Evolutionary conservation across 257 asterid genomes (phyloP), one percentile per base, ranked within the genome.

Genomic region (Verbascum thapsus): DNA sequence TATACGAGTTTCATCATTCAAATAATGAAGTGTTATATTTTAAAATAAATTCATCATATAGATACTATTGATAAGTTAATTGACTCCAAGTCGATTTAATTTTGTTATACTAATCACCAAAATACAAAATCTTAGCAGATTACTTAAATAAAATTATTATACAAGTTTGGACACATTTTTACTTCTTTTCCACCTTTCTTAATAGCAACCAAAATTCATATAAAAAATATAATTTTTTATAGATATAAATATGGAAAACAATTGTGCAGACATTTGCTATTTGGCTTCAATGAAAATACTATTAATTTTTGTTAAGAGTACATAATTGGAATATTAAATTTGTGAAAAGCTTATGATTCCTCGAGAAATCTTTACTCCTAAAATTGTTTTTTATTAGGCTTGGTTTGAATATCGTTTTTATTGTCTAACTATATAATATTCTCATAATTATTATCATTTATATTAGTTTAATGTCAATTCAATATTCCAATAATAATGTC

Each of bases 371-470:
- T 18, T 58, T 60, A 13, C 8, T 37, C 37, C 1, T 8, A 8
- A 13, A 53, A 47, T 13, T 8, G 44, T 7, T 8, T 43, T n/a
- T 64, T 49, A 55, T 57, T 61, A 6, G 72, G 70, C 39, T 18
- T 61, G 70, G 37, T 37, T 57, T 43, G 52, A 58, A 59, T 65
- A 68, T 41, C 68, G 5, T 50, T 32, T 26, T 50, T 26, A 12
- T 61, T 52, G 73, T 50, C 19, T 22, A 35, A n/a, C 55, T 30
- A 54, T 48, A 57, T 53, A 45, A 58, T 63, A 76, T 76, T 53
- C 69, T 49, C 67, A 58, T 57, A 52, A 50, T 63, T 26, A 62
- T 32, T 68, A 60, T 59, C 61, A 10, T 10, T 67, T 62, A 51
- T 22, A 40, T 44, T 61, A 38, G 10, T 67, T 53, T 66, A 49